Percentiles rank a stretch among this genome's conserved stretches.
Conservation (phyloP, 257 asterid genomes). For the Capsicum baccatum region DNA sequence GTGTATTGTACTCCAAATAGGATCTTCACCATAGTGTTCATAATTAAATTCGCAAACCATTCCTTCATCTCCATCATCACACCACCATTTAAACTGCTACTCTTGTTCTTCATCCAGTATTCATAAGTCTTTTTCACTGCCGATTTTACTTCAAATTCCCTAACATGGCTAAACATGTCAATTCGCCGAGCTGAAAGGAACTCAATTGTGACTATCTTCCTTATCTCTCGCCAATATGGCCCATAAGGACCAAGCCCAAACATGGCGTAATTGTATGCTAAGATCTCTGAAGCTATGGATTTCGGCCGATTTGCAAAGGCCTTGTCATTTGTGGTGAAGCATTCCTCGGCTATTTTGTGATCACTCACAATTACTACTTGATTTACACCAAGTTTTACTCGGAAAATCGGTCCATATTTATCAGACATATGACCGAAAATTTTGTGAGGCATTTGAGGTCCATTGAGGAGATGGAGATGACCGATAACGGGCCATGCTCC, state of each 20-base stretch:
- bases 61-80: constrained; percentile 37
- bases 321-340: constrained; percentile 36
- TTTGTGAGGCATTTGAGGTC: too few species aligned
- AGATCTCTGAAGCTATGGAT: neutral
- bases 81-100: neutral
- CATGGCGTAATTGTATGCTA: constrained; percentile 37
- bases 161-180: constrained; percentile 31
- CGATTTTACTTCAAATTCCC: constrained; percentile 34
- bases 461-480: neutral
- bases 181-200: constrained; percentile 33
- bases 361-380: too few species aligned
- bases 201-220: constrained; percentile 31
- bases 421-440: too few species aligned
- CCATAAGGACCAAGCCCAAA: constrained; percentile 40
- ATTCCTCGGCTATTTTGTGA: constrained; percentile 31
- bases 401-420: too few species aligned
- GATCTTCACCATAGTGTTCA: constrained; percentile 36
- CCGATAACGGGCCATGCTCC: constrained; percentile 40
- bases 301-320: constrained; percentile 28
- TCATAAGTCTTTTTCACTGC: neutral
- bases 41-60: constrained; percentile 32
- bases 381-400: too few species aligned
- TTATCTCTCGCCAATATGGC: constrained; percentile 37
- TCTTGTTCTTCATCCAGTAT: neutral
- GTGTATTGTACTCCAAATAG: constrained; percentile 30